Evolutionary conservation across 2,329 filamentous ascomycete species (phyloP), one percentile per base, ranked within the genome.

Genomic region (Trichothecium roseum): DNA sequence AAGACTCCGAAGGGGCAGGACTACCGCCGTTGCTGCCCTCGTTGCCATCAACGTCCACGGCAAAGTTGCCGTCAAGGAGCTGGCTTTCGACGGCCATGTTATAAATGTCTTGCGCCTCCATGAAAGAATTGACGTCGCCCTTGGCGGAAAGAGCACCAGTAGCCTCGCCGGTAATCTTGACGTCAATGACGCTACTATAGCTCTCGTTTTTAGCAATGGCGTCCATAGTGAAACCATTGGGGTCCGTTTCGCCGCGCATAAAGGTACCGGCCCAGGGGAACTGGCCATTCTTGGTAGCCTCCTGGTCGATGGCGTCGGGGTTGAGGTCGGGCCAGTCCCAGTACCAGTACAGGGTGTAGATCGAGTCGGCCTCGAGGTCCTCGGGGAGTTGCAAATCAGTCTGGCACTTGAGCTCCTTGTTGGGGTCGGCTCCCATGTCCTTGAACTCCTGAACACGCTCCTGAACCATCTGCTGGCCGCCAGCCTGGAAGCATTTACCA

Each of bases 331-430:
- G 80, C 85, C 87, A 98, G 57, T 94, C 82, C 91, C 91, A 96
- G 31, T 95, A 81, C 89, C 89, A 96, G 66, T 94, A 94, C 35
- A 94, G 61, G 3, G 86, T 89, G 55, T 88, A 84, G 18, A 70
- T 69, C 20, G 78, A 72, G 30, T 77, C 76, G 8, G 66, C 56
- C n/a, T 69, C 57, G 32, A 76, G 63, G 46, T 82, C 72, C 5
- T 64, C 52, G 1, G 91, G 91, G 12, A 98, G 64, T 50, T 78
- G 68, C 32, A 95, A 64, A 51, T 91, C 79, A 26, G 79, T 79
- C 57, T 95, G 88, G 60, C 91, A 96, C 63, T 71, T 79, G 34
- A 88, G 65, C 47, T 81, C 74, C 31, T 60, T 58, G 18, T 71
- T 74, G 55, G 68, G 68, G 20, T 68, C 54, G 34, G 66, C 57